Evolutionary conservation across 495 filamentous ascomycete genomes (phyloP).

Genomic region (Diplogelasinospora grovesii): DNA sequence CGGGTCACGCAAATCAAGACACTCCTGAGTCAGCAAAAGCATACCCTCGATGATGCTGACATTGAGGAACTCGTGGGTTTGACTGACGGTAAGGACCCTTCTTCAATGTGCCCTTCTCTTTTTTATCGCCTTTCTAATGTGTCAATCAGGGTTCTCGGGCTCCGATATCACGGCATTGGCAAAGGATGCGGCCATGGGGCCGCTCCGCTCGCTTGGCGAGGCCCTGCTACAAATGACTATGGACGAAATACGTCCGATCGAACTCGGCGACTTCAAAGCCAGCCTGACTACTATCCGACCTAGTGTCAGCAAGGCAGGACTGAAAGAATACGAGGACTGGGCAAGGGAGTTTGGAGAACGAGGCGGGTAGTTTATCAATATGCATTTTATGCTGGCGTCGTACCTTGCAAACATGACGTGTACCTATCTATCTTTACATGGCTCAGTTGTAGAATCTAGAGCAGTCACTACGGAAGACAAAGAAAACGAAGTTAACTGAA

Average conservation of each 20-base stretch:
- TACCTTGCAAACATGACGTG: too few species aligned
- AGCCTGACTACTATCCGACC: constrained; percentile 83
- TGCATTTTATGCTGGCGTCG: too few species aligned
- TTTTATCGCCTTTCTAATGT: constrained; percentile 1
- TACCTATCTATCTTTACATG: too few species aligned
- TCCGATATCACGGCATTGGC: constrained; percentile 96
- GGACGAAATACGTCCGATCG: constrained; percentile 89
- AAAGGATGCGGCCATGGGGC: constrained; percentile 98
- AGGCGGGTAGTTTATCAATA: constrained; percentile 66
- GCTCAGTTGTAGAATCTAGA: too few species aligned
- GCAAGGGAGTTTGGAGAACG: constrained; percentile 87
- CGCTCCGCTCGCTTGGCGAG: constrained; percentile 85
- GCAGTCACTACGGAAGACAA: too few species aligned
- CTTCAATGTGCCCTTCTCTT: not conserved
- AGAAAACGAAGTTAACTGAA: too few species aligned
- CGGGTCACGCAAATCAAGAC: constrained; percentile 69
- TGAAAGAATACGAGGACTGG: constrained; percentile 91
- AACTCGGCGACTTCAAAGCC: constrained; percentile 73
- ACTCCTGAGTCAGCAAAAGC: constrained; percentile 80
- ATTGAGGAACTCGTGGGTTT: constrained; percentile 69
- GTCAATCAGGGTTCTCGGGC: constrained; percentile 74
- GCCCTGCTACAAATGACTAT: constrained; percentile 82
- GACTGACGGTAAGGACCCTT: constrained; percentile 65
- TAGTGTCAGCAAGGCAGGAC: constrained; percentile 77
- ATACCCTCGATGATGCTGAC: constrained; percentile 66